These are phyloP conservation scores for Malus sylvestris DNA, from an alignment of 306 rosid species.

Conservation along the genomic window DNA sequence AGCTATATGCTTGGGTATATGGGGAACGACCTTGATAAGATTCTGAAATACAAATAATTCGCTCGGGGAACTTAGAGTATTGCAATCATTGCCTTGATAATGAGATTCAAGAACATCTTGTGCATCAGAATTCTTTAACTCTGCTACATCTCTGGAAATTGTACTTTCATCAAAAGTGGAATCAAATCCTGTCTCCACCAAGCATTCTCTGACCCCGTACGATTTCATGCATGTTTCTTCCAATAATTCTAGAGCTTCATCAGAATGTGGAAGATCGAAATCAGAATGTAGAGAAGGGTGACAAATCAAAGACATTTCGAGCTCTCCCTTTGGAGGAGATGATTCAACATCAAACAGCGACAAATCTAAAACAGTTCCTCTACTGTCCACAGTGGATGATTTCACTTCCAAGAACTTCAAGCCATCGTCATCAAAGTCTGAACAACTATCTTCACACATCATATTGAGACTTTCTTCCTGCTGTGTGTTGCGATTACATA, in stretches of 20 bases:
- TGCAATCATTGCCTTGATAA: background rate
- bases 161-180: background rate
- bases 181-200: too few species aligned
- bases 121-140: background rate
- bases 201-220: too few species aligned
- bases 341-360: background rate
- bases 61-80: background rate
- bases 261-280: too few species aligned
- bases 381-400: background rate
- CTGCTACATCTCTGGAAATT: background rate
- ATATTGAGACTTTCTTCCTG: background rate
- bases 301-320: background rate
- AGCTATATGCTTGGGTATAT: slow-evolving; percentile 3
- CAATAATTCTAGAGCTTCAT: too few species aligned
- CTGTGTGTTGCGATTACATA: background rate
- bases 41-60: slow-evolving; percentile 6
- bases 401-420: background rate
- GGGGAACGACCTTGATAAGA: background rate
- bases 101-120: background rate
- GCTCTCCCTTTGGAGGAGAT: slow-evolving; percentile 3
- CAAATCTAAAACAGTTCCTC: background rate
- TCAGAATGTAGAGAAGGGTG: background rate
- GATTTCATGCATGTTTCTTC: too few species aligned
- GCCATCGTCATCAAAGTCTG: slow-evolving; percentile 1
- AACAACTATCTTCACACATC: background rate